Conservation (phyloP, 2,329 filamentous ascomycete species). For the Monosporascus ibericus region DNA sequence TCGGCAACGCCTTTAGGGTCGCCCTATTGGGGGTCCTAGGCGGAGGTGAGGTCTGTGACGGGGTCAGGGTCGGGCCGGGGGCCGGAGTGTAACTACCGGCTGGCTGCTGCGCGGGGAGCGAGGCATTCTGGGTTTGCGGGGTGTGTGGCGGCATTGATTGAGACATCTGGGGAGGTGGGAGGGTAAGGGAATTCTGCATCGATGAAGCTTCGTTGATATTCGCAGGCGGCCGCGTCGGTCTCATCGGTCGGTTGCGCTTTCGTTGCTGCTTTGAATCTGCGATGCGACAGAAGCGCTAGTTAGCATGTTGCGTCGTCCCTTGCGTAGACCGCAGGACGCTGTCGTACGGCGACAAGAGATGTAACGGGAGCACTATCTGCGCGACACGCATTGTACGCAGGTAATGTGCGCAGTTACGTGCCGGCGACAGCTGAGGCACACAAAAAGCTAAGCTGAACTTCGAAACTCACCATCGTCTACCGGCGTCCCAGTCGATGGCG, state of each 20-base stretch:
- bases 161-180: constrained; percentile 33
- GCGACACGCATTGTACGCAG: constrained; percentile 2
- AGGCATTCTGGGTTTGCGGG: constrained; percentile 44
- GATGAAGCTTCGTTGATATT: constrained; percentile 53
- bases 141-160: constrained; percentile 44
- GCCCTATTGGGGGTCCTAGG: constrained; percentile 76
- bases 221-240: constrained; percentile 43
- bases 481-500: constrained; percentile 45
- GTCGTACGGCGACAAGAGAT: constrained; percentile 23
- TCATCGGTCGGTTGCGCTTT: constrained; percentile 59
- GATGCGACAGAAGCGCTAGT: constrained; percentile 18
- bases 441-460: constrained; percentile 22
- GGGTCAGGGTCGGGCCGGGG: constrained; percentile 24
- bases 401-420: neutral
- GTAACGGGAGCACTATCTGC: constrained; percentile 15
- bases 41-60: constrained; percentile 54
- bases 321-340: constrained; percentile 24
- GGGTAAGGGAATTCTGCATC: constrained; percentile 43
- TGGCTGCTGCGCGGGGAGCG: constrained; percentile 33
- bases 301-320: constrained; percentile 14
- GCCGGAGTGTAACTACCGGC: constrained; percentile 33
- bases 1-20: constrained; percentile 88
- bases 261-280: constrained; percentile 44
- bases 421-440: constrained; percentile 21
- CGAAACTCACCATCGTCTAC: constrained; percentile 69